phyloP scores from a whole-genome alignment of 768 basidiomycete genomes.

The Mycena indigotica region DNA sequence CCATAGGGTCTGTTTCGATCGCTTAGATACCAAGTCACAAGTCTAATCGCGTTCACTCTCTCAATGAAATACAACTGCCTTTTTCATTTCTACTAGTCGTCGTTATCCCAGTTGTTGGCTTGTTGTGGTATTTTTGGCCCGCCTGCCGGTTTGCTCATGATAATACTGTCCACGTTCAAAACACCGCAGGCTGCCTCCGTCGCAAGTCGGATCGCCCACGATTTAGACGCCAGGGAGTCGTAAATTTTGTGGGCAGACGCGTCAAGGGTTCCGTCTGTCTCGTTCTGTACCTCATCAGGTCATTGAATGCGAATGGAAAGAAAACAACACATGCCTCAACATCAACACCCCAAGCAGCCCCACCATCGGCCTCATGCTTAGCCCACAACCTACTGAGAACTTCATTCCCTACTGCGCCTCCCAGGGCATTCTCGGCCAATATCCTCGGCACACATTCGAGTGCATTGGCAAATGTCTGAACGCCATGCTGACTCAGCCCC shows the following conservation, averaged over 20 bases:
- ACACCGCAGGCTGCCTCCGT: constrained; percentile 91
- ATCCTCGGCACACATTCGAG: constrained; percentile 92
- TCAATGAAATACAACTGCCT: constrained; percentile 2
- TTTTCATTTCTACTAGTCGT: constrained; percentile 42
- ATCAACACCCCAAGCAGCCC: constrained; percentile 82
- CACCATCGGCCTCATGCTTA: constrained; percentile 78
- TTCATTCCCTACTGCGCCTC: constrained; percentile 90
- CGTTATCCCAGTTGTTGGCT: constrained; percentile 85
- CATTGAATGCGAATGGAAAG: not conserved
- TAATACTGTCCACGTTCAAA: constrained; percentile 95
- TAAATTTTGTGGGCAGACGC: constrained; percentile 68
- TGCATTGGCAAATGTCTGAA: constrained; percentile 85
- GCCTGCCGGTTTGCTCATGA: constrained; percentile 93
- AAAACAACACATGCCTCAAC: constrained; percentile 63
- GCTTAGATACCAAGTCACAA: too few species aligned
- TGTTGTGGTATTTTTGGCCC: constrained; percentile 89
- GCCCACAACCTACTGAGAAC: constrained; percentile 88
- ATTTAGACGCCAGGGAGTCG: constrained; percentile 87
- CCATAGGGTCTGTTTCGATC: not conserved
- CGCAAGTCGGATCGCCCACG: constrained; percentile 88
- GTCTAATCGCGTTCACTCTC: too few species aligned
- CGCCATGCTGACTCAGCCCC: constrained; percentile 91
- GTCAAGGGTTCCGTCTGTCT: constrained; percentile 75
- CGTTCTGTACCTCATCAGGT: constrained; percentile 51
- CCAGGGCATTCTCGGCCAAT: constrained; percentile 92